These are phyloP conservation scores for Candida takata DNA, from an alignment of 805 yeast genomes.

Conservation along the genomic window DNA sequence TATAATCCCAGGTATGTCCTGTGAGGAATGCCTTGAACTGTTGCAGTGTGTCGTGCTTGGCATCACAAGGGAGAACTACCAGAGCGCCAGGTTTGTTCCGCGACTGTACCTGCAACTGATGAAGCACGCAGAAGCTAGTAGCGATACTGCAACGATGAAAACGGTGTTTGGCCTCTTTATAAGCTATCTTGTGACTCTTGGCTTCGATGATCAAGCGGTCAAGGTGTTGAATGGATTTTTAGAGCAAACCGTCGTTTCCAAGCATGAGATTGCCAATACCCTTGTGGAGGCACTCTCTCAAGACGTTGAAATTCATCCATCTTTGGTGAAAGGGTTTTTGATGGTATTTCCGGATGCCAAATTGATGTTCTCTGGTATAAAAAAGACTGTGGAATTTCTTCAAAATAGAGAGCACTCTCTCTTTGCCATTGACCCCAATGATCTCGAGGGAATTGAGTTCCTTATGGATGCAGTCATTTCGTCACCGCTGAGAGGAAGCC, in stretches of 20 bases:
- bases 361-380: background rate
- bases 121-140: background rate
- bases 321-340: background rate
- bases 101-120: conserved; percentile 17
- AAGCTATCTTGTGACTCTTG: conserved; percentile 11
- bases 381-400: background rate
- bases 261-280: background rate
- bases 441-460: background rate
- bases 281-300: background rate
- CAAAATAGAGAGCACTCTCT: background rate
- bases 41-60: conserved; percentile 7
- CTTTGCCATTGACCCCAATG: conserved; percentile 2
- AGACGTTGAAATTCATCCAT: background rate
- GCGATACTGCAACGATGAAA: conserved; percentile 4
- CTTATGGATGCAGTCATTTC: background rate
- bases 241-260: background rate
- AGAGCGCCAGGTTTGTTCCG: conserved; percentile 20
- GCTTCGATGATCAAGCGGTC: conserved; percentile 12
- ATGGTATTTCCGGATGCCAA: background rate
- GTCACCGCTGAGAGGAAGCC: background rate
- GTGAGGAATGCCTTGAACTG: conserved; percentile 6
- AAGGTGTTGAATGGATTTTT: conserved; percentile 2
- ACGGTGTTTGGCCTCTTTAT: conserved; percentile 11
- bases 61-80: conserved; percentile 13
- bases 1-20: conserved; percentile 9